Evolutionary conservation across 208 protist species (phyloP).

Genomic region (Leishmania arabica): DNA sequence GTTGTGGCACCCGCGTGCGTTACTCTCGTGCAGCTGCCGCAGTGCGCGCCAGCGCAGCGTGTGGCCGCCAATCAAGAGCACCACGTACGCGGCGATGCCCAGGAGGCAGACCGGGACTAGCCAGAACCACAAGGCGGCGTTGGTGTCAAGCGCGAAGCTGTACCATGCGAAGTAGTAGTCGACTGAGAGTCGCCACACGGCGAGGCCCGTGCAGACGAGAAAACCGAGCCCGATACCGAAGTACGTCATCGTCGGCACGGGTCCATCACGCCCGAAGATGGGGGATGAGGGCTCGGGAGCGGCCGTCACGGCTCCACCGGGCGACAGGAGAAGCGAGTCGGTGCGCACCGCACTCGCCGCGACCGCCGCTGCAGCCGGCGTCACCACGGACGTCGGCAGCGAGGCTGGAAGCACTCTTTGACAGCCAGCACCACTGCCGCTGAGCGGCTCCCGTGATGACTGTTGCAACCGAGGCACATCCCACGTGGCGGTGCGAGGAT

Average conservation of each 20-base stretch:
- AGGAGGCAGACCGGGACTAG: constrained; percentile 9
- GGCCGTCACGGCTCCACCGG: background rate
- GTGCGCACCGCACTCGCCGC: background rate
- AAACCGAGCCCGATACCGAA: constrained; percentile 23
- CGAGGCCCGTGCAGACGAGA: constrained; percentile 15
- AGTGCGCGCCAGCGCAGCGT: background rate
- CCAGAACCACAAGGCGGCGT: constrained; percentile 20
- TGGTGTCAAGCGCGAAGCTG: constrained; percentile 7
- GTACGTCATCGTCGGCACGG: background rate
- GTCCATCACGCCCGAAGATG: background rate
- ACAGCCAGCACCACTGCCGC: background rate
- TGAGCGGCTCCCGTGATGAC: background rate
- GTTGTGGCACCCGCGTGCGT: background rate
- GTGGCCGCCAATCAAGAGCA: constrained; percentile 12
- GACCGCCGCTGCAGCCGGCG: background rate
- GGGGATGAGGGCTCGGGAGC: background rate
- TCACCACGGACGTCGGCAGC: background rate
- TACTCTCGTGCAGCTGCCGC: background rate
- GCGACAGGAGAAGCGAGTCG: background rate
- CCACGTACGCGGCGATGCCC: background rate
- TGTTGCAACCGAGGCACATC: background rate
- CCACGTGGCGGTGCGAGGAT: background rate
- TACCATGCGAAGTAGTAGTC: constrained; percentile 30
- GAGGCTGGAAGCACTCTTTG: background rate
- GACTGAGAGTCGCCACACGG: constrained; percentile 25